These are phyloP conservation scores for Alternaria atra DNA, from an alignment of 2,329 filamentous ascomycete genomes.

Conservation along the genomic window DNA sequence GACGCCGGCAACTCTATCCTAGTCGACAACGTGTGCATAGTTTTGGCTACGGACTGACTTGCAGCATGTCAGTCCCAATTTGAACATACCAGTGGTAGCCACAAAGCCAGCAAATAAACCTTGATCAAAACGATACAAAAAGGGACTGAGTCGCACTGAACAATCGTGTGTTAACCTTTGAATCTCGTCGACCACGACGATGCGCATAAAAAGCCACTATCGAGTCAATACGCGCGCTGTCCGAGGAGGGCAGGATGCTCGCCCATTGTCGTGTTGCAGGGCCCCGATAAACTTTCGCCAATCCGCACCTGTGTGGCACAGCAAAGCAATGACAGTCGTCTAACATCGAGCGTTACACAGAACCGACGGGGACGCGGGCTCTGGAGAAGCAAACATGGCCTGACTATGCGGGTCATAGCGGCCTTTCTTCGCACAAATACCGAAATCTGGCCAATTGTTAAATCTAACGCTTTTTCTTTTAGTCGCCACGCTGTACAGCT, in stretches of 20 bases:
- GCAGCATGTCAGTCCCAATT: constrained; percentile 29
- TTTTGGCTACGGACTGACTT: constrained; percentile 15
- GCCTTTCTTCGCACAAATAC: constrained; percentile 17
- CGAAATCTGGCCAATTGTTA: constrained; percentile 12
- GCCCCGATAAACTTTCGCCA: constrained; percentile 23
- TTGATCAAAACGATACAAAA: constrained; percentile 19
- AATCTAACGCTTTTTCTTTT: constrained; percentile 11
- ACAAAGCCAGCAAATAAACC: constrained; percentile 14
- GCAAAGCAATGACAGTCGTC: constrained; percentile 21
- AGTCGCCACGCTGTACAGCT: constrained; percentile 6
- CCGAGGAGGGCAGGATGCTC: constrained; percentile 13
- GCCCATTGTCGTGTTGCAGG: constrained; percentile 6
- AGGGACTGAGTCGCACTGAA: constrained; percentile 16
- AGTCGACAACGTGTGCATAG: neutral
- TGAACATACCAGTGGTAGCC: constrained; percentile 14
- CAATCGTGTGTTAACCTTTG: constrained; percentile 10
- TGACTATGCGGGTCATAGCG: constrained; percentile 21
- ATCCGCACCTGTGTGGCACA: constrained; percentile 32
- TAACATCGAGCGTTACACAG: constrained; percentile 15
- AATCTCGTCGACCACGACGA: constrained; percentile 16
- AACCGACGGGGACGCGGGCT: constrained; percentile 13
- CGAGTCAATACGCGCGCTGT: constrained; percentile 22
- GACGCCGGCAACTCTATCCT: constrained; percentile 24
- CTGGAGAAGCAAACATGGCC: constrained; percentile 15
- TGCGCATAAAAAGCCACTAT: constrained; percentile 28